Evolutionary conservation across 1,139 yeast species (phyloP), one percentile per base, ranked within the genome.

Genomic region (Yamadazyma trypodendri): DNA sequence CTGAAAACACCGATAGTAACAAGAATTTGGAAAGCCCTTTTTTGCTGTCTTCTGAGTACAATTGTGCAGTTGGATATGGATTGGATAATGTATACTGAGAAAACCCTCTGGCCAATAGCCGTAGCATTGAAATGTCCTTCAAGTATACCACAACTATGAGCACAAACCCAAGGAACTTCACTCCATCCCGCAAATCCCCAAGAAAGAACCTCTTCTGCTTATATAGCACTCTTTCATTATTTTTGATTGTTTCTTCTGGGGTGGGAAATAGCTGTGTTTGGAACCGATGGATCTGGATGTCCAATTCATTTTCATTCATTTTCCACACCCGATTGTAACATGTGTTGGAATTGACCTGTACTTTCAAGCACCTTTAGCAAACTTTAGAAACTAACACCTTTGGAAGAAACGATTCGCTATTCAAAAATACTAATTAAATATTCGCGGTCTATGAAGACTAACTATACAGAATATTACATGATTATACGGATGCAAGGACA

Each of bases 171-270:
- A 62, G 34, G 17, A 56, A 48, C 35, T 57, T 55, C 15, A 65
- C 29, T 2, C 61, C 51, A 37, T 59, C 58, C 31, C 67, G 54
- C 17, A 70, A 46, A 32, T 69, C 70, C 22, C 51, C 51, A 3
- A 69, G 51, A 39, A 69, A 71, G 49, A 49, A 58, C 48, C 65
- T 64, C 53, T 68, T 69, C 17, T 72, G 57, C 44, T 65, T 66
- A 42, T 67, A 65, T 18, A 69, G 57, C 23, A 61, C 57, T n/a
- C 59, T 42, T 2, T 60, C 59, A 48, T 69, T 70, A 44, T 67
- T 64, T 23, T 42, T 43, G 12, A 57, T 45, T 3, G 72, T 68
- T 50, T 70, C 65, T 34, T 67, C 69, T 9, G 57, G 58, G 0
- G 67, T 59, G 2, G 77, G 77, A 37, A 56, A 60, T 31, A 46